These are phyloP conservation scores for Caulochytrium protostelioides DNA, from an alignment of 371 early-diverging fungal genomes.

Conservation along the genomic window DNA sequence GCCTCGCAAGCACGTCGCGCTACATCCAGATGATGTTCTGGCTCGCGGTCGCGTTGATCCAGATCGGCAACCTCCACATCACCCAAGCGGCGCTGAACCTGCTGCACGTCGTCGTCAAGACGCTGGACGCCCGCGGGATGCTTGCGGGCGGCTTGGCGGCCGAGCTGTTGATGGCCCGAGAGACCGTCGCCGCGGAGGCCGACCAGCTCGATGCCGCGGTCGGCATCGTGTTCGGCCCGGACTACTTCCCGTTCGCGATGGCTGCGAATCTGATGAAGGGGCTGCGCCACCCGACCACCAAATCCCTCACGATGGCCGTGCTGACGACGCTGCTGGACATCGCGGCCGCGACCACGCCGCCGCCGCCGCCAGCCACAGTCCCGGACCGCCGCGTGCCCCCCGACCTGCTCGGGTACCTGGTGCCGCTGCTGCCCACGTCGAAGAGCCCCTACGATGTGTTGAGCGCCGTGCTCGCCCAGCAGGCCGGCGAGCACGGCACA, in stretches of 20 bases:
- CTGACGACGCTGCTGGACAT: conserved; percentile 50
- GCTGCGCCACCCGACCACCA: conserved; percentile 45
- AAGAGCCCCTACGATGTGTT: conserved; percentile 40
- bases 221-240: conserved; percentile 34
- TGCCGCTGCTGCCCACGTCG: conserved; percentile 45
- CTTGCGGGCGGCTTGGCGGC: conserved; percentile 43
- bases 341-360: conserved; percentile 4
- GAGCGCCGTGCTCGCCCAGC: conserved; percentile 27
- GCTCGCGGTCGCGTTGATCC: conserved; percentile 62
- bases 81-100: conserved; percentile 49
- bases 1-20: conserved; percentile 50
- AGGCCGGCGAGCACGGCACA: no score
- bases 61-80: conserved; percentile 56
- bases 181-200: conserved; percentile 33
- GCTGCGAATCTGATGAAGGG: conserved; percentile 63
- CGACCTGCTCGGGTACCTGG: conserved; percentile 48
- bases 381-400: conserved; percentile 26
- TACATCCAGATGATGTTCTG: conserved; percentile 68
- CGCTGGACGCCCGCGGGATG: conserved; percentile 46
- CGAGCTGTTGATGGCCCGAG: conserved; percentile 47
- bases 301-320: conserved; percentile 43
- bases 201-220: conserved; percentile 42
- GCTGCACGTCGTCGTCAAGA: conserved; percentile 43
- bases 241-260: conserved; percentile 73
- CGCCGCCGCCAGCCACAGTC: conserved; percentile 27